These are phyloP conservation scores for Russula foetens DNA, from an alignment of 768 basidiomycete genomes.

Conservation along the genomic window DNA sequence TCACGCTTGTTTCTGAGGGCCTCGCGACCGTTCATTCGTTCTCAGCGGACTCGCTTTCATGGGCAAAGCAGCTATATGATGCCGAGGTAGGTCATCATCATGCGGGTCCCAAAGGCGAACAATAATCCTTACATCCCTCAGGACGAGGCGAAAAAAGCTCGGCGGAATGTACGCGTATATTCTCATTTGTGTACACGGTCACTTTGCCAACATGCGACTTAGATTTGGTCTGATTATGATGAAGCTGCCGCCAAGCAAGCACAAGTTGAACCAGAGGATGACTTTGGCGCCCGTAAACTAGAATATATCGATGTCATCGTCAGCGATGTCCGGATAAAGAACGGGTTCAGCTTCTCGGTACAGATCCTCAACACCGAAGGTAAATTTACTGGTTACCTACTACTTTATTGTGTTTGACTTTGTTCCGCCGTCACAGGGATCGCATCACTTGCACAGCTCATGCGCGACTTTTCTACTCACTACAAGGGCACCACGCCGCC, in stretches of 20 bases:
- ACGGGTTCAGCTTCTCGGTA: constrained; percentile 82
- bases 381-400: constrained; percentile 25
- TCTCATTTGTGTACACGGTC: background rate
- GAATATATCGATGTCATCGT: constrained; percentile 92
- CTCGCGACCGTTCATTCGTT: constrained; percentile 82
- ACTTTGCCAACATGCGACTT: background rate
- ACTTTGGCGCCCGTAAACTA: constrained; percentile 51
- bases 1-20: constrained; percentile 79
- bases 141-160: constrained; percentile 75
- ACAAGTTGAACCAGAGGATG: constrained; percentile 38
- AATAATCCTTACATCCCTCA: constrained; percentile 24
- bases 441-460: constrained; percentile 84
- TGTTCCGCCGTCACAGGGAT: constrained; percentile 50
- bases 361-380: constrained; percentile 91
- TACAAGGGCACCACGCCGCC: constrained; percentile 60
- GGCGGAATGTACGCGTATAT: constrained; percentile 54
- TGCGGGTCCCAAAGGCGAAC: background rate
- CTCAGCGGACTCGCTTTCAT: constrained; percentile 76
- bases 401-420: background rate
- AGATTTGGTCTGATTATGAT: constrained; percentile 88
- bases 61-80: constrained; percentile 70
- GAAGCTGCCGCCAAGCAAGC: constrained; percentile 56
- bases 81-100: constrained; percentile 56
- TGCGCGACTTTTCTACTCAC: constrained; percentile 87
- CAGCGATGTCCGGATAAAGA: constrained; percentile 70